Evolutionary conservation across 202 grass and related monocot species (phyloP), one percentile per base, ranked within the genome.

Genomic region (Carex sylvatica): DNA sequence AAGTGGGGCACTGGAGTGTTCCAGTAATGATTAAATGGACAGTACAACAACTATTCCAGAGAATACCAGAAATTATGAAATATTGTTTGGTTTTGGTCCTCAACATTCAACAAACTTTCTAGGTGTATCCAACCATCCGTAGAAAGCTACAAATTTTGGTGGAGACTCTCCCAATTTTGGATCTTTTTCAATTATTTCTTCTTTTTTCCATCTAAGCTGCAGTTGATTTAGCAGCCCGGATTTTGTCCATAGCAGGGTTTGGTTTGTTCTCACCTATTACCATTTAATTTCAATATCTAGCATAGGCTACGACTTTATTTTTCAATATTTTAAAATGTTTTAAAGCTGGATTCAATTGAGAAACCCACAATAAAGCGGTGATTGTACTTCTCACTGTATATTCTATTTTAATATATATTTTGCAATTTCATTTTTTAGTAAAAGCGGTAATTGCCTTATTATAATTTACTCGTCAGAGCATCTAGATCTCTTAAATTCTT

Each of bases 101-200:
- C 80, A 70, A 58, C 64, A 4, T 2, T 70, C 80, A 70, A 70
- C 80, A 82, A 82, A 82, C 80, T 70, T 82, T 82, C 46, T 82
- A 70, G 64, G 80, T 82, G 80, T 53, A 68, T 70, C 80, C 62
- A 82, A 81, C 79, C 22, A 81, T 81, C 13, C 18, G 9, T 56
- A 46, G 42, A 46, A 18, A 46, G 42, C 40, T 63, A 47, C 61
- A 81, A 49, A 59, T 30, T 81, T 80, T 82, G 24, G 44, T 82
- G 30, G 61, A 18, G 26, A 69, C 15, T n/a, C 15, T 81, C 26
- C 14, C 13, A 23, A 26, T 54, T 66, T 82, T 70, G 80, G 19
- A 47, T 49, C 9, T 18, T 82, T 30, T 69, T 66, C 47, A 52
- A 52, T 51, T n/a, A 68, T 68, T 67, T 68, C 42, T 68, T 68